Conservation (phyloP, 73 alveolate species). For the Tetrahymena thermophila region DNA sequence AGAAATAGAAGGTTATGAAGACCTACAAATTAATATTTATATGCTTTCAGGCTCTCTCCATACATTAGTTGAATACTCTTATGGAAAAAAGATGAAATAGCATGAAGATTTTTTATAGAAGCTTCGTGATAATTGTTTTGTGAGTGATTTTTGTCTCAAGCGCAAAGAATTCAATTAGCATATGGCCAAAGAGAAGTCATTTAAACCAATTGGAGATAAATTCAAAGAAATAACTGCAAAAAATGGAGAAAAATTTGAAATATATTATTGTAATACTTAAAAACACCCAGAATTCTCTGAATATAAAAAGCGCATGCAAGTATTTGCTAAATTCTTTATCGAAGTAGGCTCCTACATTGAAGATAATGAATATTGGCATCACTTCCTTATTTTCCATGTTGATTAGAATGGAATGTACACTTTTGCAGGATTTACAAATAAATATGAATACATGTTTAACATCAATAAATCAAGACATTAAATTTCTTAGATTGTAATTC, state of each 20-base stretch:
- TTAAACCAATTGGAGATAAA: neutral
- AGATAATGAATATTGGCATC: neutral
- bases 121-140: neutral
- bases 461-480: neutral
- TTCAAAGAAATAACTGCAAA: neutral
- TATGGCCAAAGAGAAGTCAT: neutral
- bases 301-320: neutral
- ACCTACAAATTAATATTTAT: neutral
- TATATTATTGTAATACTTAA: neutral
- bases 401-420: neutral
- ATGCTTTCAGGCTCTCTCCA: neutral
- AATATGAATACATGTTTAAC: neutral
- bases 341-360: neutral
- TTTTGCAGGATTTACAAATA: neutral
- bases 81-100: neutral
- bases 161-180: neutral
- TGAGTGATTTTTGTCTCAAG: neutral
- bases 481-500: neutral
- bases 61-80: neutral
- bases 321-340: neutral
- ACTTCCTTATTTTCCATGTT: neutral
- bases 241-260: neutral
- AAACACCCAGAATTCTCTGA: neutral
- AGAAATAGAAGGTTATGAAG: neutral
- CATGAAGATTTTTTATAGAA: neutral